These are phyloP conservation scores for Aspergillus fumigatus DNA, from an alignment of 2,329 filamentous ascomycete genomes.

Conservation along the genomic window DNA sequence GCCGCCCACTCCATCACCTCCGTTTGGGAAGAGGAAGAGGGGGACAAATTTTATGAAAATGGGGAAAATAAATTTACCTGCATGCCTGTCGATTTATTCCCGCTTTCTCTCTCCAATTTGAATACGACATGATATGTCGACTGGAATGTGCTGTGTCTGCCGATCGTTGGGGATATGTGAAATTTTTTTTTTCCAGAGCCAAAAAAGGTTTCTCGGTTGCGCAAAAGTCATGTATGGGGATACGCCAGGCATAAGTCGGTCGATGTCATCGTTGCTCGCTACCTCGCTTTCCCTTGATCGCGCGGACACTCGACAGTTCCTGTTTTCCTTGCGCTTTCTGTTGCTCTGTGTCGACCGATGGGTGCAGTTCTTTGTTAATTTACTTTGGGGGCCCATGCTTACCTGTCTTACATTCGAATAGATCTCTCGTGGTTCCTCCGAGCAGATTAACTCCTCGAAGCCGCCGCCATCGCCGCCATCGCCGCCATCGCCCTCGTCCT, in stretches of 20 bases:
- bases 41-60: background rate
- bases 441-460: slow-evolving; percentile 23
- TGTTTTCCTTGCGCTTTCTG: slow-evolving; percentile 2
- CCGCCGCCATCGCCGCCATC: too few relatives aligned
- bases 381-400: slow-evolving; percentile 14
- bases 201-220: slow-evolving; percentile 11
- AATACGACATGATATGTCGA: background rate
- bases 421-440: slow-evolving; percentile 21
- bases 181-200: background rate
- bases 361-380: background rate
- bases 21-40: background rate
- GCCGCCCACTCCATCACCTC: background rate
- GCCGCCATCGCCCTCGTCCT: slow-evolving; percentile 17
- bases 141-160: background rate
- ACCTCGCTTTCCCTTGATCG: slow-evolving; percentile 5
- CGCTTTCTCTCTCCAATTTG: background rate
- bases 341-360: background rate
- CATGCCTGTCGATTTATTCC: background rate
- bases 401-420: slow-evolving; percentile 13
- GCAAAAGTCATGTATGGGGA: slow-evolving; percentile 4
- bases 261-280: slow-evolving; percentile 15
- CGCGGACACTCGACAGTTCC: slow-evolving; percentile 6
- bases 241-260: slow-evolving; percentile 3
- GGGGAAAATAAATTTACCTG: background rate
- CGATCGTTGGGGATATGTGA: background rate